Evolutionary conservation across 352 stramenopile genomes (phyloP), one percentile per base, ranked within the genome.

Genomic region (Pythium volutum): DNA sequence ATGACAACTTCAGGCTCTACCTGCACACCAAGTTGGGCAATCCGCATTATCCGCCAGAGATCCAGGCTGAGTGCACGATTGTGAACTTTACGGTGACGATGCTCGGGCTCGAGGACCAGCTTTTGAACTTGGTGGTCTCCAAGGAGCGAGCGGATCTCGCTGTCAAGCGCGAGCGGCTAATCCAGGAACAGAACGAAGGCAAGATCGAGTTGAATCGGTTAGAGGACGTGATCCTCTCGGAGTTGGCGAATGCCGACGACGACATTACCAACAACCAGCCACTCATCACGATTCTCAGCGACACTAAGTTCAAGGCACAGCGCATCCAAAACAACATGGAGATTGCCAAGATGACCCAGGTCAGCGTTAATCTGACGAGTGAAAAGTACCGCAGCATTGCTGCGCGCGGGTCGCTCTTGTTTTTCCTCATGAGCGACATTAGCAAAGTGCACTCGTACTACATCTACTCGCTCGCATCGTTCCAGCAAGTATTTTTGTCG

Each of bases 241-340:
- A 97, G 60, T 73, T 98, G 4, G 92, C 95, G n/a, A 97, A 81
- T 57, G 93, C 93, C 0, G 89, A 98, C 73, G 96, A 96, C 43
- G 95, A 99, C 73, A 98, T 99, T 62, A 98, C 94, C 27, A 97
- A 98, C 76, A 98, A 99, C 73, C 94, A 98, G 55, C 90, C 96
- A 39, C 73, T 98, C 9, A 98, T 98, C 67, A 90, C 95, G 45
- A 97, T 97, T 62, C 64, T 98, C n/a, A 96, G 96, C 62, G 83
- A 98, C 60, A 98, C 94, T 1, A 98, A 98, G 67, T 79, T 91
- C 62, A 98, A 98, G 64, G 89, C 90, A 14, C 77, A 92, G 73
- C 84, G 76, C 58, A 98, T 84, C 16, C 81, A 95, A 59, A 93
- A 96, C 66, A 97, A 97, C 67, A 96, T 96, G 77, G 91, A 97